A percentile compares a stretch with the other conserved stretches of the same genome.
phyloP scores from a whole-genome alignment of 768 basidiomycete genomes.

The Mycena latifolia region DNA sequence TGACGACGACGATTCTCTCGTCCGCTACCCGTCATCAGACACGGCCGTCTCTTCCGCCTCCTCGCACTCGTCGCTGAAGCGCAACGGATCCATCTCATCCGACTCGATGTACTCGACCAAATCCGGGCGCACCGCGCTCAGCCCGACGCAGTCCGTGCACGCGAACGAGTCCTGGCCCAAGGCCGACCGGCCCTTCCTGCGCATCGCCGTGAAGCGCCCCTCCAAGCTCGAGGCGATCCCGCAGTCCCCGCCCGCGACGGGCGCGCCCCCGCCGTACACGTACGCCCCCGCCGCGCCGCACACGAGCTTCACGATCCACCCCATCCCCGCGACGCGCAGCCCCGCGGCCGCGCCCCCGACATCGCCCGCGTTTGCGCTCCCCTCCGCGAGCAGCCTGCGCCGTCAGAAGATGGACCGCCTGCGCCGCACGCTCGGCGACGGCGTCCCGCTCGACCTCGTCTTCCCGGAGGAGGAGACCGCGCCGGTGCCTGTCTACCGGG shows the following conservation, averaged over 20 bases:
- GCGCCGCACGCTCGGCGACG: constrained; percentile 71
- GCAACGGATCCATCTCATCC: constrained; percentile 23
- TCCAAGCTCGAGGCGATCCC: constrained; percentile 35
- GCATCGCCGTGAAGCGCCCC: constrained; percentile 12
- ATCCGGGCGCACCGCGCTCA: constrained; percentile 1
- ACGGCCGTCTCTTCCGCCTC: constrained; percentile 21
- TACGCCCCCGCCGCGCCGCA: constrained; percentile 28
- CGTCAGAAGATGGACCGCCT: constrained; percentile 75
- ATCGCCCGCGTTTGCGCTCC: constrained; percentile 54
- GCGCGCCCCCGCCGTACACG: constrained; percentile 27
- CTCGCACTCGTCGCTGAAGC: constrained; percentile 20
- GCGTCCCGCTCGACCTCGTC: constrained; percentile 71
- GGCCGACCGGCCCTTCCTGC: constrained; percentile 30
- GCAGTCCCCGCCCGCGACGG: constrained; percentile 28
- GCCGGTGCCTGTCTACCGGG: constrained; percentile 15
- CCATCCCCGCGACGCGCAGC: constrained; percentile 35
- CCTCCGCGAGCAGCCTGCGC: constrained; percentile 55
- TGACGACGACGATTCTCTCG: constrained; percentile 28
- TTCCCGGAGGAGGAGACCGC: constrained; percentile 54
- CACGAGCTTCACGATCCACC: constrained; percentile 39
- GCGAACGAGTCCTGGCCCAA: constrained; percentile 34
- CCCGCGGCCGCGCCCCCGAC: constrained; percentile 45
- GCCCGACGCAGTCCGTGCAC: constrained; percentile 17
- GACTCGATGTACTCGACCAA: constrained; percentile 4
- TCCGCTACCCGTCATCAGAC: constrained; percentile 31